Percentiles rank a stretch among this genome's conserved stretches.
phyloP scores from a whole-genome alignment of 148 eudicot genomes.

The Salicornia ramosissima region DNA sequence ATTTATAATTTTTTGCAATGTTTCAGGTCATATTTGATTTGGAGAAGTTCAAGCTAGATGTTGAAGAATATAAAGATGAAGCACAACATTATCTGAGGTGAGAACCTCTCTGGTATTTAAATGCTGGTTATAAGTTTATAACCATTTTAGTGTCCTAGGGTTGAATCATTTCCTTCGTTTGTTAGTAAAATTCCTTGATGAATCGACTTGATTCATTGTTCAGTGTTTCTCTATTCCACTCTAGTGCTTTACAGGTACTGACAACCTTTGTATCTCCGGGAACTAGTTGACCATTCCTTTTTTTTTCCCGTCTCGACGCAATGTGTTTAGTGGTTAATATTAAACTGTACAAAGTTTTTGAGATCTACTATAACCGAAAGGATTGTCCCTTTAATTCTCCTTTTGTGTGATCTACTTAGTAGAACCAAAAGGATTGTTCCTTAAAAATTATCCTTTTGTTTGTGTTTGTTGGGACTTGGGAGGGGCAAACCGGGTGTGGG shows the following conservation, averaged over 20 bases:
- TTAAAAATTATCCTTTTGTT: background rate
- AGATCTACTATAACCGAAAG: background rate
- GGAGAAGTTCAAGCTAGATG: constrained; percentile 83
- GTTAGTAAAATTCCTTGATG: background rate
- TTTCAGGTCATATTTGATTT: constrained; percentile 83
- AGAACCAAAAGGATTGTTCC: background rate
- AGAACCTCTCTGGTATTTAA: constrained; percentile 20
- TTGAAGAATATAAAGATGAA: constrained; percentile 51
- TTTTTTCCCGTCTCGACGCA: too few relatives aligned
- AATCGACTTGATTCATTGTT: background rate
- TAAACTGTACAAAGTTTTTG: background rate
- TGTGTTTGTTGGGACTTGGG: background rate
- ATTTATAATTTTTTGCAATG: background rate
- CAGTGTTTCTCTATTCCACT: background rate
- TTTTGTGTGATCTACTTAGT: background rate
- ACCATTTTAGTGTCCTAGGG: background rate
- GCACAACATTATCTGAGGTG: constrained; percentile 60
- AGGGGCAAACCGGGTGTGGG: too few relatives aligned
- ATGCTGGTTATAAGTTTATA: background rate
- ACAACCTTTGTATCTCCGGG: background rate
- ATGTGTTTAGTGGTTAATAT: background rate
- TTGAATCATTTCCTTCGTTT: background rate
- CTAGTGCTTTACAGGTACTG: background rate
- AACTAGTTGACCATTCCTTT: too few relatives aligned
- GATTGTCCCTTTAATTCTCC: background rate